Evolutionary conservation across 495 filamentous ascomycete species (phyloP), one percentile per base, ranked within the genome.

Genomic region (Usnea hakonensis): DNA sequence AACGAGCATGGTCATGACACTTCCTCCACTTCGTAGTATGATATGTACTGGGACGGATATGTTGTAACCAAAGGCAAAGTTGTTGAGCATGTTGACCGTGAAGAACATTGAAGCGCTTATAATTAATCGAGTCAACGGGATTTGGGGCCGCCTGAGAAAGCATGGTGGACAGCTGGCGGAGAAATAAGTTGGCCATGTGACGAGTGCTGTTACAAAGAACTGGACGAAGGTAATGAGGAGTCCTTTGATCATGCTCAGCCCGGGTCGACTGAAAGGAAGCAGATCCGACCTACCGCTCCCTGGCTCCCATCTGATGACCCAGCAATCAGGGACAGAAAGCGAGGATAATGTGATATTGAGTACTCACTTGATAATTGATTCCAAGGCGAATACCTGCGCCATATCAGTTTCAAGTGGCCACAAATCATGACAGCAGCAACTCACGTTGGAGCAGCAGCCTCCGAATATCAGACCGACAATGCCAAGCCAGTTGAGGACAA

Each of bases 21-120:
- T 95, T 11, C 94, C 95, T 28, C 91, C 95, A 44, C 91, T 96
- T 23, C 94, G 87, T 9, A 99, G 77, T 62, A 99, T 97, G 67
- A 97, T 99, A 70, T 99, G 94, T 52, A 99, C 84, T 28, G 94
- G 94, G 0, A 99, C 93, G 7, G 90, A 95, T 55, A 99, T 97
- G 62, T 90, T 87, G 76, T 96, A 97, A 62, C 90, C 91, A 71
- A 99, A 97, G 8, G 94, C 94, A 79, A 91, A 93, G 68, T 99
- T 99, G 76, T 99, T 99, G 61, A 97, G 76, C 52, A 97, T 80
- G 67, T 96, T 97, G 69, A 97, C 91, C 58, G 81, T 80, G 68
- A 95, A 91, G 76, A 97, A 97, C 60, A 96, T 83, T 3, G 85
- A 74, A n/a, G 96, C 96, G 67, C 95, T 94, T 61, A 90, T 76